Conservation (phyloP, 176 grass and related monocot genomes). For the Aegilops bicornis region DNA sequence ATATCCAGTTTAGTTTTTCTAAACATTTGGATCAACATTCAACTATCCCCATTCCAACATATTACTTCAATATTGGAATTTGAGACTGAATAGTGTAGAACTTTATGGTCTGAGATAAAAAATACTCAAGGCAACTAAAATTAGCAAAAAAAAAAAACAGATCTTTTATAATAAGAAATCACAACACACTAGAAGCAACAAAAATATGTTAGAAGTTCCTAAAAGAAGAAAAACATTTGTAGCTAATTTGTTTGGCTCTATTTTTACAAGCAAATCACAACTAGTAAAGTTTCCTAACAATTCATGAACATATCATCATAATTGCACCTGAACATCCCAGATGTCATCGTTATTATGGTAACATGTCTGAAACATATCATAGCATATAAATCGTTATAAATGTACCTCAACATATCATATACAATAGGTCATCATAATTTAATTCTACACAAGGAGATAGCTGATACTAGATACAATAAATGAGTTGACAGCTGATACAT, state of each 20-base stretch:
- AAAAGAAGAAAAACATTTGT: background rate
- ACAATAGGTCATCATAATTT: background rate
- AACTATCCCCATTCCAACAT: background rate
- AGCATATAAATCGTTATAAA: background rate
- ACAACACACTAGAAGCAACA: background rate
- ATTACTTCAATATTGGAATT: background rate
- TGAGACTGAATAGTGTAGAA: background rate
- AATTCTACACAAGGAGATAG: background rate
- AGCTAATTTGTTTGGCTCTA: background rate
- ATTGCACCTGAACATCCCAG: background rate
- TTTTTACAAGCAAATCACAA: background rate
- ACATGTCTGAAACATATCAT: background rate
- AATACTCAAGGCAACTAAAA: background rate
- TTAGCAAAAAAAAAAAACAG: background rate
- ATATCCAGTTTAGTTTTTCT: background rate
- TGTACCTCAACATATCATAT: background rate
- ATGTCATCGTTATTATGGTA: background rate
- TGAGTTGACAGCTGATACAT: background rate
- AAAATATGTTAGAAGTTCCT: background rate
- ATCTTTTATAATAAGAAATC: background rate
- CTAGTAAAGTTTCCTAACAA: background rate
- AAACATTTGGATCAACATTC: background rate
- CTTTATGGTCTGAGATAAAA: background rate
- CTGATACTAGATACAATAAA: background rate
- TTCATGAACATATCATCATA: background rate